Conservation (phyloP, 257 asterid species). For the Avicennia marina region DNA sequence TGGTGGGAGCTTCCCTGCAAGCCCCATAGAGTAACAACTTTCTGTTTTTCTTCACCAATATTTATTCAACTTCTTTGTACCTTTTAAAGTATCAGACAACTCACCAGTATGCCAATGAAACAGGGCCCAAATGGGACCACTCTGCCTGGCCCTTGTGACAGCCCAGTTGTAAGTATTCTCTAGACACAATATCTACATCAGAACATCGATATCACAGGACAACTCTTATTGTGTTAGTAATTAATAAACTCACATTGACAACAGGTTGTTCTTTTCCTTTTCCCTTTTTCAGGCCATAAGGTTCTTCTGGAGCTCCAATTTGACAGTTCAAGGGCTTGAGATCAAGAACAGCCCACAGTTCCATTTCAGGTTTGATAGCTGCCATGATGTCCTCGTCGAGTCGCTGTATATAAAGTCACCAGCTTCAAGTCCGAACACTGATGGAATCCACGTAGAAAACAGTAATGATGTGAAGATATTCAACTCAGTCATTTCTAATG, state of each 20-base stretch:
- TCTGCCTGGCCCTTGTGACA: slow-evolving; percentile 78
- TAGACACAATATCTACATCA: no score
- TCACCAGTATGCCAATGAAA: slow-evolving; percentile 21
- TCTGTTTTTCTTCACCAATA: not conserved
- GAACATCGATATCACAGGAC: not conserved
- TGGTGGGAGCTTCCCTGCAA: slow-evolving; percentile 99
- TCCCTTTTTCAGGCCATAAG: slow-evolving; percentile 58
- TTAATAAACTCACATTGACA: not conserved
- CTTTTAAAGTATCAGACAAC: not conserved
- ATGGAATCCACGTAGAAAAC: slow-evolving; percentile 86
- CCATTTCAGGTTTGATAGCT: slow-evolving; percentile 71
- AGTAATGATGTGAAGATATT: slow-evolving; percentile 58
- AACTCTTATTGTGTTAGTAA: not conserved
- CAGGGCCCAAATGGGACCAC: slow-evolving; percentile 61
- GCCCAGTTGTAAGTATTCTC: slow-evolving; percentile 71
- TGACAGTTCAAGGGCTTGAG: slow-evolving; percentile 53
- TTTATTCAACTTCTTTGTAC: not conserved
- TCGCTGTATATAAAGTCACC: slow-evolving; percentile 62
- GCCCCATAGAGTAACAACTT: slow-evolving; percentile 67
- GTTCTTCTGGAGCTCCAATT: slow-evolving; percentile 67
- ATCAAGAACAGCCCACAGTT: slow-evolving; percentile 82
- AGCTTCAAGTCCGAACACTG: slow-evolving; percentile 72
- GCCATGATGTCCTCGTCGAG: slow-evolving; percentile 49
- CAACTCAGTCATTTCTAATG: slow-evolving; percentile 60
- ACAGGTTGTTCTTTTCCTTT: not conserved